Evolutionary conservation across 768 basidiomycete genomes (phyloP).

Genomic region (Xerocomus spinulosus): DNA sequence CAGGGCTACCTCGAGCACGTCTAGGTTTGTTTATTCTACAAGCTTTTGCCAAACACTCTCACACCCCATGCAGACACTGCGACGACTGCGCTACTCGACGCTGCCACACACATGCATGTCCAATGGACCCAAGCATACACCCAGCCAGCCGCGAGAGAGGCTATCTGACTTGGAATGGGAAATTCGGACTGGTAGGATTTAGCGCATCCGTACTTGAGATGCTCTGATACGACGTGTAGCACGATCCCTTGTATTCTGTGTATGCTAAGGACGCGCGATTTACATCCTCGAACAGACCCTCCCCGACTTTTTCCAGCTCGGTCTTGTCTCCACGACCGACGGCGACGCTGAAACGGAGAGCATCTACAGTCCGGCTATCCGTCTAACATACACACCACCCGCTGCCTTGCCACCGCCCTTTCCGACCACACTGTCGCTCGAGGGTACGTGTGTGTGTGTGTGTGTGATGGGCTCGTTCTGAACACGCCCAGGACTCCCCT

Average conservation of each 20-base stretch:
- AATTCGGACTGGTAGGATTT: slow-evolving; percentile 58
- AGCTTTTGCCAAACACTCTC: slow-evolving; percentile 28
- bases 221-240: slow-evolving; percentile 30
- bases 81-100: slow-evolving; percentile 10
- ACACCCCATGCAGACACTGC: slow-evolving; percentile 13
- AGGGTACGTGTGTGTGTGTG: slow-evolving; percentile 46
- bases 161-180: slow-evolving; percentile 76
- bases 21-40: slow-evolving; percentile 19
- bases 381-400: slow-evolving; percentile 67
- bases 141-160: slow-evolving; percentile 14
- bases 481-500: slow-evolving; percentile 51
- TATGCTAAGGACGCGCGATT: slow-evolving; percentile 58
- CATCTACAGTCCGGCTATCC: slow-evolving; percentile 59
- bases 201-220: slow-evolving; percentile 10
- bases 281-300: slow-evolving; percentile 64
- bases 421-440: slow-evolving; percentile 61
- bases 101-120: no score
- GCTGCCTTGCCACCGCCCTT: slow-evolving; percentile 61
- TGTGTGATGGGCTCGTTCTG: neutral
- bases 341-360: slow-evolving; percentile 39
- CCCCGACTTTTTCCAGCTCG: slow-evolving; percentile 64
- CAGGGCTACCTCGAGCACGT: slow-evolving; percentile 76
- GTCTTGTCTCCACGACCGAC: slow-evolving; percentile 51
- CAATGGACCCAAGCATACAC: slow-evolving; percentile 19
- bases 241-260: neutral